Percentiles rank a stretch among this genome's conserved stretches.
Conservation (phyloP, 2,329 filamentous ascomycete genomes). For the Colletotrichum magnum region DNA sequence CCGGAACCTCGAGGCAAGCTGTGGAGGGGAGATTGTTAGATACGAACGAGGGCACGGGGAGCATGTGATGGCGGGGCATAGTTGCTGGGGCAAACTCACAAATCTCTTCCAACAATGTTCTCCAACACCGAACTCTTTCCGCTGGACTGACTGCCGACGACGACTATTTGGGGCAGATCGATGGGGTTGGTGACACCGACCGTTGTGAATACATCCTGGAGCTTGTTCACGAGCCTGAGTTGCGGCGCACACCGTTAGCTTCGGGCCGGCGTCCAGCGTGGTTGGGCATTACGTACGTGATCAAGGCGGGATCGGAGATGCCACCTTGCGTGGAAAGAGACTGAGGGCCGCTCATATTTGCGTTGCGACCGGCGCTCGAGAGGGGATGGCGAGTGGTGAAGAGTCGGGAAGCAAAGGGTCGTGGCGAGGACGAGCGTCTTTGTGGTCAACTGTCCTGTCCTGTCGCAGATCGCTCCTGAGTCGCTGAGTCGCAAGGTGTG, state of each 20-base stretch:
- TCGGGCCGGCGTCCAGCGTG: conserved; percentile 37
- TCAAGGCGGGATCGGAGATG: conserved; percentile 77
- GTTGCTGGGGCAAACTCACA: conserved; percentile 73
- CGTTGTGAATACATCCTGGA: conserved; percentile 99
- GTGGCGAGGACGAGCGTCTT: conserved; percentile 22
- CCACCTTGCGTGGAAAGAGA: conserved; percentile 57
- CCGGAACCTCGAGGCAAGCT: conserved; percentile 97
- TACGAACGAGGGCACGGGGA: conserved; percentile 10
- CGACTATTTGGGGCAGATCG: conserved; percentile 97
- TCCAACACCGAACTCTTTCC: conserved; percentile 99
- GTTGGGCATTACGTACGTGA: conserved; percentile 64
- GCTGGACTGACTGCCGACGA: conserved; percentile 98
- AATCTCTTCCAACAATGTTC: conserved; percentile 98
- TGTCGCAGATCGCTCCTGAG: conserved; percentile 40
- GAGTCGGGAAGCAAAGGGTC: conserved; percentile 5
- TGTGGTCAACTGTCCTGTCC: conserved; percentile 38
- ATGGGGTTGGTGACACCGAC: conserved; percentile 99
- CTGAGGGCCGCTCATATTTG: conserved; percentile 37
- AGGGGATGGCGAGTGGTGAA: conserved; percentile 1
- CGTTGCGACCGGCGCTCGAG: conserved; percentile 31
- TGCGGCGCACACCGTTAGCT: conserved; percentile 30
- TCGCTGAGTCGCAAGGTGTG: conserved; percentile 38
- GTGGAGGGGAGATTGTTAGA: conserved; percentile 47
- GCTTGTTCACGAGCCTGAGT: conserved; percentile 90
- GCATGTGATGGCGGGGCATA: conserved; percentile 40